phyloP scores from a whole-genome alignment of 208 protist species.

The Trichomonas vaginalis region DNA sequence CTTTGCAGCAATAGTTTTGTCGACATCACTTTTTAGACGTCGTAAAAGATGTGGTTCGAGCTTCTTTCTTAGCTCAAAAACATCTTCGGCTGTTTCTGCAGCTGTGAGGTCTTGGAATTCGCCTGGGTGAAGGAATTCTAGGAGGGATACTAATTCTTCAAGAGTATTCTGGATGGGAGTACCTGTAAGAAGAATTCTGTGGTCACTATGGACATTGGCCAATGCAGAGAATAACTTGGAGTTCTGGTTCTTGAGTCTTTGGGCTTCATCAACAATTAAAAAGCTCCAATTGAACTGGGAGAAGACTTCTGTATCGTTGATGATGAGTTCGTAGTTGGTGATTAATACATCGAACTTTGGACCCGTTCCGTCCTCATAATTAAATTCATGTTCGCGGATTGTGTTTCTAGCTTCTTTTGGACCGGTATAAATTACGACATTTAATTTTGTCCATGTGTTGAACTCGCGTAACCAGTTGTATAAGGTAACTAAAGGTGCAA shows the following conservation, averaged over 20 bases:
- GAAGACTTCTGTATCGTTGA: constrained; percentile 23
- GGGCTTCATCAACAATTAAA: constrained; percentile 40
- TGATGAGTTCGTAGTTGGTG: constrained; percentile 26
- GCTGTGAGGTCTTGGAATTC: constrained; percentile 30
- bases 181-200: constrained; percentile 63
- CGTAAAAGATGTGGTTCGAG: constrained; percentile 55
- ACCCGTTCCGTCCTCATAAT: background rate
- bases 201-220: background rate
- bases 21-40: constrained; percentile 76
- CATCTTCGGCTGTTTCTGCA: background rate
- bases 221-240: background rate
- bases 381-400: background rate
- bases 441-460: constrained; percentile 19
- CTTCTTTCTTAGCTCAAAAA: background rate
- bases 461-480: constrained; percentile 41
- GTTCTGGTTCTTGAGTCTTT: constrained; percentile 34
- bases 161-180: constrained; percentile 92
- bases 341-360: constrained; percentile 12
- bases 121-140: constrained; percentile 39
- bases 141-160: constrained; percentile 57
- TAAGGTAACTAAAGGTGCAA: constrained; percentile 52
- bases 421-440: constrained; percentile 2
- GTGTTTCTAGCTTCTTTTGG: background rate
- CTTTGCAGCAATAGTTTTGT: constrained; percentile 66
- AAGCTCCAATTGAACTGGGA: constrained; percentile 23